Conservation (phyloP, 2,329 filamentous ascomycete species). For the Paecilomyces niveus region DNA sequence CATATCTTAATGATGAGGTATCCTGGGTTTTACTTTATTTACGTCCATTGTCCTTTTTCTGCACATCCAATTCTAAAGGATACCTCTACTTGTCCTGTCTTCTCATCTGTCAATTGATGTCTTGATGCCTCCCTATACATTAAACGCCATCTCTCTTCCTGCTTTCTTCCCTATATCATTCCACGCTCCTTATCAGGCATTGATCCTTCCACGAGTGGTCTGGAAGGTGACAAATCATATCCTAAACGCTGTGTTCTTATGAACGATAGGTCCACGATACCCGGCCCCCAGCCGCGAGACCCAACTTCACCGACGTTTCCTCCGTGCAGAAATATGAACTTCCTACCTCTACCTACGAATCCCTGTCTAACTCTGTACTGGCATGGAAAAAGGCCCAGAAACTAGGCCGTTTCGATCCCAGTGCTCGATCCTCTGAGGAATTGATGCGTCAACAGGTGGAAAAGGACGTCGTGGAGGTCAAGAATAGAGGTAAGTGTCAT, state of each 20-base stretch:
- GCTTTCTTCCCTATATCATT: constrained; percentile 1
- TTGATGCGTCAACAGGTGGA: constrained; percentile 62
- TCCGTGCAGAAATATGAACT: constrained; percentile 85
- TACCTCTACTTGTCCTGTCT: not conserved
- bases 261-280: constrained; percentile 64
- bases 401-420: constrained; percentile 90
- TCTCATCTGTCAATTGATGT: not conserved
- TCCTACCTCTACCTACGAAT: constrained; percentile 78
- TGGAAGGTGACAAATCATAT: not conserved
- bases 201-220: not conserved
- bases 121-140: not conserved
- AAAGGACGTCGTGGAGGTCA: constrained; percentile 53
- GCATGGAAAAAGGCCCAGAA: constrained; percentile 95
- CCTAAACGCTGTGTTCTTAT: not conserved
- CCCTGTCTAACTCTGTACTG: constrained; percentile 78
- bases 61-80: not conserved
- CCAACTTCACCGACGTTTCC: constrained; percentile 74
- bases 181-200: too few relatives aligned
- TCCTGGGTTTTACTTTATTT: not conserved
- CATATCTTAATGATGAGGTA: not conserved
- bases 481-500: constrained; percentile 51
- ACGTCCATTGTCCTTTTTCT: not conserved
- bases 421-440: constrained; percentile 66
- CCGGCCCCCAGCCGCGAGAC: constrained; percentile 65
- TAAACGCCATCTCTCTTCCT: too few relatives aligned